Conservation (phyloP, 176 grass and related monocot genomes). For the Alopecurus myosuroides region DNA sequence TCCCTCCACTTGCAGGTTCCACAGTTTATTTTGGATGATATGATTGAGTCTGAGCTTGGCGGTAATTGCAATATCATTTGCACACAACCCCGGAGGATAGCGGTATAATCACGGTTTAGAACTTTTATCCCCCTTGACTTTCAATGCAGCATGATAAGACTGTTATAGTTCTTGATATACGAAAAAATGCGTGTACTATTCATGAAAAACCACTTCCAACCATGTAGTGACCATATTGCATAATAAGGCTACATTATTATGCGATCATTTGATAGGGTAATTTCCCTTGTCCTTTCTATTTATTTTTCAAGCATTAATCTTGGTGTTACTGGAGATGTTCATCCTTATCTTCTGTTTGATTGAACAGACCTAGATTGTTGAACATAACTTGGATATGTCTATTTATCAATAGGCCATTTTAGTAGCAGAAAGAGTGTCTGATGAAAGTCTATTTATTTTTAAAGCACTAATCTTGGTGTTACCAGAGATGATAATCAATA, state of each 20-base stretch:
- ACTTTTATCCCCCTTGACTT: not conserved
- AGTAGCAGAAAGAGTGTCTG: no score
- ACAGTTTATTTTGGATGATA: constrained; percentile 97
- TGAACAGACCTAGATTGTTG: not conserved
- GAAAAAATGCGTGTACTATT: not conserved
- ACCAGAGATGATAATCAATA: not conserved
- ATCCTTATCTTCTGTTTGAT: constrained; percentile 20
- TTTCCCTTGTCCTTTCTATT: not conserved
- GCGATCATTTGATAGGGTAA: constrained; percentile 9
- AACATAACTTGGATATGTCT: constrained; percentile 23
- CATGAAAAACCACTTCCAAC: constrained; percentile 12
- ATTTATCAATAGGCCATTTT: constrained; percentile 68
- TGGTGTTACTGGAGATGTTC: not conserved
- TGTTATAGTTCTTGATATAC: not conserved
- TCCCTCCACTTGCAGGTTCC: constrained; percentile 62
- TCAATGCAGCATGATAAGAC: not conserved
- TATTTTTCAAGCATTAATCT: not conserved
- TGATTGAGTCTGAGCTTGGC: constrained; percentile 84
- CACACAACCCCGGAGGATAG: constrained; percentile 89
- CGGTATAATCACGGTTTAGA: constrained; percentile 40
- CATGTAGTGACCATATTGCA: not conserved
- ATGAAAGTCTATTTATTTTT: constrained; percentile 14
- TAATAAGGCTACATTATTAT: constrained; percentile 10
- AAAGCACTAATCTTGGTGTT: not conserved
- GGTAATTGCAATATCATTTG: constrained; percentile 89